phyloP scores from a whole-genome alignment of 2,329 filamentous ascomycete species.

The Ascomycota sp. region DNA sequence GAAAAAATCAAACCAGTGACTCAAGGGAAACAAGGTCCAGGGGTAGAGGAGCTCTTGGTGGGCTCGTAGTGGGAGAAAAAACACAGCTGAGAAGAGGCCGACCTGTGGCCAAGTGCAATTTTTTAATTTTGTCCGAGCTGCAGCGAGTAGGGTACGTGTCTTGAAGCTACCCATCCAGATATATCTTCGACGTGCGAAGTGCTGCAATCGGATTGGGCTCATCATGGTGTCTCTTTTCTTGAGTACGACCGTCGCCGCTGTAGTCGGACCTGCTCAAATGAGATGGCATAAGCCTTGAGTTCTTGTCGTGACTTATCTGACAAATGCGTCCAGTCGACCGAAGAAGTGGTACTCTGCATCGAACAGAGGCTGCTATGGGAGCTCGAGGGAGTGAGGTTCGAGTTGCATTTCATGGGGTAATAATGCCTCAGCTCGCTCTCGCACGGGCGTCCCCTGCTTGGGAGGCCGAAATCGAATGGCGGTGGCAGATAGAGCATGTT shows the following conservation, averaged over 20 bases:
- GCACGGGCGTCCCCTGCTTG: constrained; percentile 35
- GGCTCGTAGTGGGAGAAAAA: too few relatives aligned
- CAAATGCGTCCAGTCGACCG: constrained; percentile 33
- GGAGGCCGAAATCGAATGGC: constrained; percentile 46
- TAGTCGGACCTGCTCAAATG: constrained; percentile 62
- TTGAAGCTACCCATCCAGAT: too few relatives aligned
- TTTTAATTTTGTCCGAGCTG: too few relatives aligned
- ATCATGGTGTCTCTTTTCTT: constrained; percentile 1
- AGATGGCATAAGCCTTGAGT: constrained; percentile 67
- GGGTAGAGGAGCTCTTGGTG: too few relatives aligned
- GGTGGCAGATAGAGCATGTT: constrained; percentile 48
- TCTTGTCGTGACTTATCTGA: constrained; percentile 63
- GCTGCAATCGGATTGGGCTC: not conserved
- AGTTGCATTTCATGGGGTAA: constrained; percentile 8
- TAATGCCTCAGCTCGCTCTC: constrained; percentile 22
- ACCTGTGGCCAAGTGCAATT: too few relatives aligned
- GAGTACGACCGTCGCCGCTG: constrained; percentile 38
- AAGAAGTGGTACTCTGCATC: constrained; percentile 41
- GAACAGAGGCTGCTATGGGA: constrained; percentile 74
- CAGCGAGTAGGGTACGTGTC: too few relatives aligned
- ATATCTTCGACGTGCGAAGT: too few relatives aligned
- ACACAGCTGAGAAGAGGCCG: too few relatives aligned
- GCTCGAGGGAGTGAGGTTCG: constrained; percentile 46
- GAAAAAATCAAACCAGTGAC: constrained; percentile 4
- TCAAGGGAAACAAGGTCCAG: too few relatives aligned